Base-by-base conservation (phyloP, 169 alveolate species). In the Cryptosporidium andersoni region DNA sequence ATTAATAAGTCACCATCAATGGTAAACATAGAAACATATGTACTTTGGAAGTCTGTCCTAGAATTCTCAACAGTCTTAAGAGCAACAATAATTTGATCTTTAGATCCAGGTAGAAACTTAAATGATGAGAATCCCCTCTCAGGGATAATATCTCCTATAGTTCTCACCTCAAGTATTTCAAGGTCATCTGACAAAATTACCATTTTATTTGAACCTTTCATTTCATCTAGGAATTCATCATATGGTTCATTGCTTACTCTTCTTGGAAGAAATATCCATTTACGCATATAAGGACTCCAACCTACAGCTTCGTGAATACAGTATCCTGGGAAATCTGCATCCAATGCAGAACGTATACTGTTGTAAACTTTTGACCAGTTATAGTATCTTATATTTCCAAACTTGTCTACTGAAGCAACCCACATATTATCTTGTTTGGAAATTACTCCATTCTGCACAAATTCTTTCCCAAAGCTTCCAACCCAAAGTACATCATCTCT, bases 381-480 rank as follows among this genome's bases (percentile, higher is more conserved):
- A 52, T 12, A 51, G n/a, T 82, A 48, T n/a, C 58, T 16, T 47
- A 82, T 63, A 14, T 39, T 14, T 0, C 92, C 91, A 37, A 64
- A 48, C 11, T 64, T 66, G 36, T 60, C 82, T 47, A 89, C 67
- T 37, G 68, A 52, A 34, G 64, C 82, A 40, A 89, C 92, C 92
- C 92, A 89, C 81, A 67, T 62, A 80, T 80, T 81, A 52, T 68
- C 81, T 25, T 51, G 60, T 34, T 68, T 65, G 34, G 64, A 16
- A 9, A 88, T 48, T 8, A 49, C n/a, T 37, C 80, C 82, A 45
- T 82, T 89, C 52, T 89, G 60, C 6, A 81, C 85, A 52, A 64
- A 89, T 14, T 89, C 92, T 68, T 89, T 89, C 14, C 92, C 92
- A 55, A 89, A 89, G 48, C 82, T 63, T 2, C 92, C 92, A 49